Conservation (phyloP, 352 stramenopile species). For the Phytophthora tentaculata region DNA sequence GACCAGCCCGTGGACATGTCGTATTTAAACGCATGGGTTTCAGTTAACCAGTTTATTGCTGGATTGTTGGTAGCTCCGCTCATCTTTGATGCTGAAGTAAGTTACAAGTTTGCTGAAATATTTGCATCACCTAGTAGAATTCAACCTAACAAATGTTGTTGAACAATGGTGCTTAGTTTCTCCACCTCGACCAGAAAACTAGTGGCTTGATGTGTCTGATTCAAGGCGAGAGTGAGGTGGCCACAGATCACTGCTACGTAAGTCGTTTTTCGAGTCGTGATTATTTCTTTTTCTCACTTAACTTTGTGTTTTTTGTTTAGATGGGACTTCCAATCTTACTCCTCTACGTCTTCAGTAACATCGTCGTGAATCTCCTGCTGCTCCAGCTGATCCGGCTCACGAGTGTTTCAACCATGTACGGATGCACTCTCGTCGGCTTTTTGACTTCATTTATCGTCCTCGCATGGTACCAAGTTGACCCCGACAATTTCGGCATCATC, state of each 20-base stretch:
- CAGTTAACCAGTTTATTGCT: constrained; percentile 86
- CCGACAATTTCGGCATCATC: constrained; percentile 66
- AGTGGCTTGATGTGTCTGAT: constrained; percentile 82
- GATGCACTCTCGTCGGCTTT: constrained; percentile 74
- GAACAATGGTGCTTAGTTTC: constrained; percentile 30
- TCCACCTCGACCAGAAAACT: constrained; percentile 81
- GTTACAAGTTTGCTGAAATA: background rate
- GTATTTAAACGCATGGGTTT: constrained; percentile 89
- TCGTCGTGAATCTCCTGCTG: constrained; percentile 79
- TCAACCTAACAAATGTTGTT: background rate
- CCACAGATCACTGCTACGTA: constrained; percentile 81
- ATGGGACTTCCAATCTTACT: constrained; percentile 75
- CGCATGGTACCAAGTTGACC: constrained; percentile 80
- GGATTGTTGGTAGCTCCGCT: constrained; percentile 81
- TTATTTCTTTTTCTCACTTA: constrained; percentile 1
- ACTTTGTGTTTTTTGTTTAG: constrained; percentile 34
- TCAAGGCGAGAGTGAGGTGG: constrained; percentile 73
- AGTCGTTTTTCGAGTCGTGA: constrained; percentile 1
- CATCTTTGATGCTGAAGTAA: constrained; percentile 80
- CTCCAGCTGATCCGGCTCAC: constrained; percentile 80
- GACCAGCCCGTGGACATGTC: constrained; percentile 88
- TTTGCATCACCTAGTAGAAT: background rate
- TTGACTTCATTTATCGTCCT: constrained; percentile 75
- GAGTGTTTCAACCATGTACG: constrained; percentile 80
- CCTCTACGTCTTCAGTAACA: constrained; percentile 77